phyloP scores from a whole-genome alignment of 1,284 basidiomycete genomes.

The Abortiporus biennis region DNA sequence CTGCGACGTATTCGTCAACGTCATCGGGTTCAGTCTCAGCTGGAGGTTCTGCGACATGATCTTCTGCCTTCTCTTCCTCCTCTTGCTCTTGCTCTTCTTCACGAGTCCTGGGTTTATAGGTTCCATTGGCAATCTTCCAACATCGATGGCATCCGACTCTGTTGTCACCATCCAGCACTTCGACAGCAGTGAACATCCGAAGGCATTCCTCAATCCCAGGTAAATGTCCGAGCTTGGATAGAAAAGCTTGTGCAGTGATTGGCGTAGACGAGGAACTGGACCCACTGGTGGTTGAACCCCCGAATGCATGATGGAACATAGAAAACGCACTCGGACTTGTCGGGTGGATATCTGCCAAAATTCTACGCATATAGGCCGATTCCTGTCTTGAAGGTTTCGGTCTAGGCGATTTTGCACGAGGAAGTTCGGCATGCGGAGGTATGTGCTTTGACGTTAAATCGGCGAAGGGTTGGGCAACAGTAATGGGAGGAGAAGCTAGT shows the following conservation, averaged over 20 bases:
- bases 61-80: constrained; percentile 14
- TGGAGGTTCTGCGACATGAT: background rate
- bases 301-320: constrained; percentile 32
- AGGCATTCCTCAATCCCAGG: constrained; percentile 70
- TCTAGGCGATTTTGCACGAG: constrained; percentile 28
- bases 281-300: constrained; percentile 5
- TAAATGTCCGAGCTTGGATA: constrained; percentile 45
- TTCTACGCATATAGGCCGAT: constrained; percentile 53
- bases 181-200: constrained; percentile 83
- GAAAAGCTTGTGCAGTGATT: constrained; percentile 29
- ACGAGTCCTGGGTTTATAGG: constrained; percentile 32
- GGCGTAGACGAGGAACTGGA: constrained; percentile 9
- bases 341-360: constrained; percentile 54
- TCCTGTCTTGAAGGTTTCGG: constrained; percentile 52
- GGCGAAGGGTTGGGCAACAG: constrained; percentile 6
- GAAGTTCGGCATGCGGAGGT: constrained; percentile 13
- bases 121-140: constrained; percentile 81
- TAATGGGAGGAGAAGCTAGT: constrained; percentile 12
- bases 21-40: background rate
- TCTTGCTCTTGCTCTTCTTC: constrained; percentile 30
- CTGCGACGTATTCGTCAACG: background rate
- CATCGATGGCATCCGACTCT: constrained; percentile 90
- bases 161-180: constrained; percentile 89
- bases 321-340: constrained; percentile 33
- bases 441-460: constrained; percentile 1